Percentiles rank a stretch among this genome's conserved stretches.
phyloP scores from a whole-genome alignment of 306 rosid genomes.

The Sesbania bispinosa region DNA sequence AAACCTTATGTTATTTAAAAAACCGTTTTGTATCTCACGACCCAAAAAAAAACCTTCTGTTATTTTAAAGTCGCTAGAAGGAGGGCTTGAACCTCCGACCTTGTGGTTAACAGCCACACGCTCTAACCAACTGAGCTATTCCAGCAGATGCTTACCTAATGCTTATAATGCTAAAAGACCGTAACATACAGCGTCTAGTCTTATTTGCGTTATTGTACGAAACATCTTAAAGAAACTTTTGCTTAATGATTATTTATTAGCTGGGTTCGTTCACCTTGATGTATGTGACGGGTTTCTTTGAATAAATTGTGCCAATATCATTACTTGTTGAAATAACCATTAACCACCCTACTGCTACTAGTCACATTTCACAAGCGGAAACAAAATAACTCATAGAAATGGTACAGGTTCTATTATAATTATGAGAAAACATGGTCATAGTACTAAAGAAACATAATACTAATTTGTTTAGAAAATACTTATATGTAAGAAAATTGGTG shows the following conservation, averaged over 20 bases:
- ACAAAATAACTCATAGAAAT: background rate
- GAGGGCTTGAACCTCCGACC: constrained; percentile 20
- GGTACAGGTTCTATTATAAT: background rate
- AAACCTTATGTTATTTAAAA: too few species aligned
- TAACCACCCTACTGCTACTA: too few species aligned
- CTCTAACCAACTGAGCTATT: constrained; percentile 12
- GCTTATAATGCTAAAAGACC: too few species aligned
- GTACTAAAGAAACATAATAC: too few species aligned
- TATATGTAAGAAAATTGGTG: background rate
- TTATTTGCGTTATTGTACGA: background rate
- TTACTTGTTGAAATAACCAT: background rate
- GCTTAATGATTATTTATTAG: background rate
- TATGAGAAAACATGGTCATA: too few species aligned
- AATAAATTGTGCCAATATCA: background rate
- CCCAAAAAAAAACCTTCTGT: too few species aligned
- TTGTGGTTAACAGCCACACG: constrained; percentile 8
- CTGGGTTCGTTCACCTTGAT: background rate
- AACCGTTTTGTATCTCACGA: too few species aligned
- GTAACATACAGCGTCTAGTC: too few species aligned
- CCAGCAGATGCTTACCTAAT: constrained; percentile 9
- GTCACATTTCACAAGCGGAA: background rate
- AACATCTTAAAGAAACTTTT: background rate
- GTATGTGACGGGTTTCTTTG: background rate
- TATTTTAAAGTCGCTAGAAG: background rate
- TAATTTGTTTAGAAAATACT: too few species aligned